These are phyloP conservation scores for Aphanomyces cochlioides DNA, from an alignment of 352 stramenopile genomes.

Conservation along the genomic window DNA sequence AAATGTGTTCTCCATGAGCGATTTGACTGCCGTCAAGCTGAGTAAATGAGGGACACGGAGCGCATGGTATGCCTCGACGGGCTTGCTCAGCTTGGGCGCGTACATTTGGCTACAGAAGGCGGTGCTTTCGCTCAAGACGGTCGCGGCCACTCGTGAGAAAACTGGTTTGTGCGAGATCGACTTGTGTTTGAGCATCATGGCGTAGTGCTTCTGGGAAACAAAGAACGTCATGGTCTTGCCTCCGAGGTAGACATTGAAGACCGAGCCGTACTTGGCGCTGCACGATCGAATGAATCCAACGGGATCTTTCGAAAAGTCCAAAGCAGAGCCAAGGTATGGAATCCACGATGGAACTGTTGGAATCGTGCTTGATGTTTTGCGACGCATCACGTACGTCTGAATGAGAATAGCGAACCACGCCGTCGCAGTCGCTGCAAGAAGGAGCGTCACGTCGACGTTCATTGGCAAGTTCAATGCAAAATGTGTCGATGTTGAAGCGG, in stretches of 20 bases:
- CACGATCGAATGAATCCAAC: slow-evolving; percentile 19
- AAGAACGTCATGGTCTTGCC: slow-evolving; percentile 29
- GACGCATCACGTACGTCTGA: background rate
- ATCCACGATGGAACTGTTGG: slow-evolving; percentile 20
- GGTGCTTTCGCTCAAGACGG: background rate
- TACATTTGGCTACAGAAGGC: background rate
- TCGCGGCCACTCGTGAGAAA: background rate
- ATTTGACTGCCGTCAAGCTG: background rate
- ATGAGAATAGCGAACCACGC: background rate
- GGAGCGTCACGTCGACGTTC: too few relatives aligned
- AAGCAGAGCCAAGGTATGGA: slow-evolving; percentile 25
- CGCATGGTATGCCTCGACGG: background rate
- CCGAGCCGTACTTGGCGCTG: background rate
- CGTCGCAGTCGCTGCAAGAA: background rate
- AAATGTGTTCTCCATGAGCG: slow-evolving; percentile 1
- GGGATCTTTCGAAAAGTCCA: slow-evolving; percentile 5
- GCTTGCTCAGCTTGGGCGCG: too few relatives aligned
- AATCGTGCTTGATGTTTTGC: background rate
- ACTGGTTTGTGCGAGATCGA: slow-evolving; percentile 9
- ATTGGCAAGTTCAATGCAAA: too few relatives aligned
- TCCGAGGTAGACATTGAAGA: slow-evolving; percentile 22
- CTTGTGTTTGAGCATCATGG: slow-evolving; percentile 17
- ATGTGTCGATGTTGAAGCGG: too few relatives aligned
- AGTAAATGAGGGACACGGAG: background rate
- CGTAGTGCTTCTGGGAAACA: slow-evolving; percentile 6